phyloP scores from a whole-genome alignment of 768 basidiomycete genomes.

The Rhizopogon sp. region DNA sequence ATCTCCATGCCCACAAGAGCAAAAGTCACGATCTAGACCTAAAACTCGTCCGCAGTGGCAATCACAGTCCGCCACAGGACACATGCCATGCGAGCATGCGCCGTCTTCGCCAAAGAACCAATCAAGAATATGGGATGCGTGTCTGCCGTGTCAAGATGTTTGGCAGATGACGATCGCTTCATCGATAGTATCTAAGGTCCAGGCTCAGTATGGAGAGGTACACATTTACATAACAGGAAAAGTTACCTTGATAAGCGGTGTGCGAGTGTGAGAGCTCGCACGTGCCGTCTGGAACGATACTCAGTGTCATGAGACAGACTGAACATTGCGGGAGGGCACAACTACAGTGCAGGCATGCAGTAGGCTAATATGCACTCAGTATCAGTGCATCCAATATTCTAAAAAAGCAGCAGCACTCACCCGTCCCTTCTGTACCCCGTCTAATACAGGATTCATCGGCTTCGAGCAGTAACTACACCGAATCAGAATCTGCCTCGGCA shows the following conservation, averaged over 20 bases:
- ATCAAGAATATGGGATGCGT: constrained; percentile 76
- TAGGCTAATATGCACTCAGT: constrained; percentile 39
- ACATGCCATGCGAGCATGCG: constrained; percentile 45
- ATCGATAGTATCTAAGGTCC: constrained; percentile 62
- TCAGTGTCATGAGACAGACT: constrained; percentile 75
- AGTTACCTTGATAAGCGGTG: constrained; percentile 44
- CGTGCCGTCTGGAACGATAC: constrained; percentile 56
- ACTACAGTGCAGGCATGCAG: constrained; percentile 61
- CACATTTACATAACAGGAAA: not conserved
- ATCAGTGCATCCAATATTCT: not conserved
- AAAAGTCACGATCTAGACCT: not conserved
- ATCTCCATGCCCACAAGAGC: too few relatives aligned
- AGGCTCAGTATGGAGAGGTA: not conserved
- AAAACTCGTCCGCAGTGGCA: constrained; percentile 67
- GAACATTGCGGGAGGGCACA: constrained; percentile 73
- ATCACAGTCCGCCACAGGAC: constrained; percentile 71
- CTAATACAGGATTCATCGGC: too few relatives aligned
- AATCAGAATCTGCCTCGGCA: too few relatives aligned
- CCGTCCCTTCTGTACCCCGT: too few relatives aligned
- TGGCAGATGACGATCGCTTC: constrained; percentile 84
- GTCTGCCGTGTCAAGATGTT: constrained; percentile 82
- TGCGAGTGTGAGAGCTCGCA: constrained; percentile 52
- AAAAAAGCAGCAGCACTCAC: too few relatives aligned
- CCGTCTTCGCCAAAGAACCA: constrained; percentile 78
- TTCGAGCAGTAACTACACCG: too few relatives aligned